Evolutionary conservation across 768 basidiomycete species (phyloP), one percentile per base, ranked within the genome.

Genomic region (Mycena albidolilacea): DNA sequence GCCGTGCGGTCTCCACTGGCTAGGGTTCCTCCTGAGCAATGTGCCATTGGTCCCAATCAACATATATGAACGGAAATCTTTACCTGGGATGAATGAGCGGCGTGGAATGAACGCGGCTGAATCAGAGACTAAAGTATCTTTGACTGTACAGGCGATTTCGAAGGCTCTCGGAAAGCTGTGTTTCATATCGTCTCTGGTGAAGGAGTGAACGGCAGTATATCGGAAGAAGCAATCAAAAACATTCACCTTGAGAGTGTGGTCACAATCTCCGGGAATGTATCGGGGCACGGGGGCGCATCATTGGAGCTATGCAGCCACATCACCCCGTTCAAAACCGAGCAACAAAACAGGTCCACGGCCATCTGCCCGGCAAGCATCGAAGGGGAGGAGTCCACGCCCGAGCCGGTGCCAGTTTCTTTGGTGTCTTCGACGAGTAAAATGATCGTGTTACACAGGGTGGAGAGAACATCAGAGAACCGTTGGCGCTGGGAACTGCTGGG

Each of bases 401-500:
- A 9, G 11, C 37, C 66, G 1, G 14, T 14, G 9, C 37, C 21
- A 21, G 44, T 19, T 41, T 10, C n/a, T 30, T 37, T 39, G 1
- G 59, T 62, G 68, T 69, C 68, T 15, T 55, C 2, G 21, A 69
- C 14, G 7, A 69, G 50, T 7, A 12, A 1, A 63, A 69, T 50
- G 5, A 63, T 38, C 17, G 68, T 57, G 1, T 6, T 1, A 30
- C 60, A 69, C 23, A 69, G 5, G 1, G 62, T 17, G 23, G 30
- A 63, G 6, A 69, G 52, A 2, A 63, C 41, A 4, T 55, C 50
- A 44, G 37, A 44, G 12, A 69, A 35, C 39, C 50, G 5, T 30
- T 65, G 37, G 6, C 30, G 54, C 11, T 35, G 1, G 14, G 12
- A 14, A 14, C 46, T 48, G 43, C 10, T 44, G 43, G 11, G 12